These are phyloP conservation scores for Lipomyces mesembrius DNA, from an alignment of 805 yeast species.

Conservation along the genomic window DNA sequence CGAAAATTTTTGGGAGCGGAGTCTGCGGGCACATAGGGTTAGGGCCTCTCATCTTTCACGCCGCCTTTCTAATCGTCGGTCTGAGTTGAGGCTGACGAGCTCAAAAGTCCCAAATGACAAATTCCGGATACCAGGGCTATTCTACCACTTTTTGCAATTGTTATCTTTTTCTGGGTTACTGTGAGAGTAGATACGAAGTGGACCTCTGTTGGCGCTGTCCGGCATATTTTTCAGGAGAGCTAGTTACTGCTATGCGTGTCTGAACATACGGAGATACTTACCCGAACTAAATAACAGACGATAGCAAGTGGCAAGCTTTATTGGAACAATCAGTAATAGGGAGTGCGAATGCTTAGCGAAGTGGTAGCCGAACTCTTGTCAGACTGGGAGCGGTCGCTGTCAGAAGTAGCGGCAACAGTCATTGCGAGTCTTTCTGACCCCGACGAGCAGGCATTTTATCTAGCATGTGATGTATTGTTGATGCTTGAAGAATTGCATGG, in stretches of 20 bases:
- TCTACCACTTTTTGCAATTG: too few species aligned
- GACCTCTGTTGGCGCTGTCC: too few species aligned
- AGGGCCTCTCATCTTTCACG: neutral
- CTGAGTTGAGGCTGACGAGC: neutral
- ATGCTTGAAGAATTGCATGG: constrained; percentile 23
- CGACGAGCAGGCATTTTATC: constrained; percentile 25
- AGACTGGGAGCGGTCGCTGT: constrained; percentile 7
- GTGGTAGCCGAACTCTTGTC: neutral
- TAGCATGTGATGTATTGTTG: constrained; percentile 26
- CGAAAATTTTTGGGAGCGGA: neutral
- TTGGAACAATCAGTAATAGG: neutral
- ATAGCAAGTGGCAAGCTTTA: neutral
- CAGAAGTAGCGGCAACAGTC: constrained; percentile 12
- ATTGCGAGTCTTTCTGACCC: constrained; percentile 13
- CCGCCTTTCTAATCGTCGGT: too few species aligned
- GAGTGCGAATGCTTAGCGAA: neutral
- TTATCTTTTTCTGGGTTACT: too few species aligned
- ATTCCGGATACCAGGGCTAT: neutral
- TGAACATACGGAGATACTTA: too few species aligned
- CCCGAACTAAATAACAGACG: neutral
- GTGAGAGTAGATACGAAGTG: too few species aligned
- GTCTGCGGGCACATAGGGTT: constrained; percentile 7
- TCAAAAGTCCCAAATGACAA: neutral
- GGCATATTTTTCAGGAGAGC: too few species aligned
- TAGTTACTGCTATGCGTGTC: too few species aligned